These are phyloP conservation scores for Blastosporella zonata DNA, from an alignment of 1,284 basidiomycete genomes.

Conservation along the genomic window DNA sequence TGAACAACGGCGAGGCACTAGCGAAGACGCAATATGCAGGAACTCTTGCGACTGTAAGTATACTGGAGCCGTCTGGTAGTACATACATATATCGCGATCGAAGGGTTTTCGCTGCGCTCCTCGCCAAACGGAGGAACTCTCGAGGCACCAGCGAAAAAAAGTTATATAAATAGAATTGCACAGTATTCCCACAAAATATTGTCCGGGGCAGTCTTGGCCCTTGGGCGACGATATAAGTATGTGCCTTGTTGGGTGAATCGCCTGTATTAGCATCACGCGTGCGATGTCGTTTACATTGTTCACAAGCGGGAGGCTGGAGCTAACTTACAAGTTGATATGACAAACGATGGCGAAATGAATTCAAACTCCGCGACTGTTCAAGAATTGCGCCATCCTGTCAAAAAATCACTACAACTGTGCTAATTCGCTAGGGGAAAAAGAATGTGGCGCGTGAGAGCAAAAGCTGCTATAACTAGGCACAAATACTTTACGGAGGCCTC, in stretches of 20 bases:
- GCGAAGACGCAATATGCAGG: slow-evolving; percentile 3
- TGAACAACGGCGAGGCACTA: no score
- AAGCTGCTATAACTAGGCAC: slow-evolving; percentile 2
- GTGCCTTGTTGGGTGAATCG: neutral
- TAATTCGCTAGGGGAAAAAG: slow-evolving; percentile 23
- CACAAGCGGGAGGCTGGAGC: neutral
- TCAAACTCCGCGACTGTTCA: slow-evolving; percentile 15
- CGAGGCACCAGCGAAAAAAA: neutral
- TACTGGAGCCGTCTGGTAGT: neutral
- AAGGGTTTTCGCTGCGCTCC: no score
- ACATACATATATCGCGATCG: neutral
- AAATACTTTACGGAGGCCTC: no score
- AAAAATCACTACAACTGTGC: slow-evolving; percentile 36
- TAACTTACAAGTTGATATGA: neutral
- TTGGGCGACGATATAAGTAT: neutral
- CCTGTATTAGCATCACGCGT: neutral
- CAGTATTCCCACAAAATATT: neutral
- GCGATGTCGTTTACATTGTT: neutral
- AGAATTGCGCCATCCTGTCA: slow-evolving; percentile 37
- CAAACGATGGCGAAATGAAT: neutral
- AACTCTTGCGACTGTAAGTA: slow-evolving; percentile 1
- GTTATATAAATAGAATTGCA: neutral
- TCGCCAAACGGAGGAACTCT: neutral
- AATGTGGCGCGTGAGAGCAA: slow-evolving; percentile 9
- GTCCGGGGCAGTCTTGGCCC: no score